Conservation (phyloP, 139 green algal genomes). For the Chlorella sorokiniana region DNA sequence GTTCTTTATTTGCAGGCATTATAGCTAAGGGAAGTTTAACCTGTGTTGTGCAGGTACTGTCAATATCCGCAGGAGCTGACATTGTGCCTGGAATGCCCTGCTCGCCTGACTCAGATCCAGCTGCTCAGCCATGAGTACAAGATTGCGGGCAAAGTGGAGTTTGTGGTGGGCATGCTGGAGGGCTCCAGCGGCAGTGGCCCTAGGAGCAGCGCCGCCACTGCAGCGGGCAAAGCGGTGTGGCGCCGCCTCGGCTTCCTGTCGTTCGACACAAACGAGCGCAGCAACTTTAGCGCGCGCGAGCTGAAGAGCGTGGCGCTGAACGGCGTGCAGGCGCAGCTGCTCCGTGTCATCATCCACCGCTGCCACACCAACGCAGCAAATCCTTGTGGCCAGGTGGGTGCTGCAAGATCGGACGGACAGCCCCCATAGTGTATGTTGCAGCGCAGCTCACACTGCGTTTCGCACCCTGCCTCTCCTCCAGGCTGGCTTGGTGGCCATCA, state of each 20-base stretch:
- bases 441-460: neutral
- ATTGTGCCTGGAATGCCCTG: conserved; percentile 68
- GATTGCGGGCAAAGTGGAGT: conserved; percentile 84
- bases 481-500: conserved; percentile 88
- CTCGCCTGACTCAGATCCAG: conserved; percentile 85
- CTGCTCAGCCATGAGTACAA: conserved; percentile 95
- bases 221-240: conserved; percentile 37
- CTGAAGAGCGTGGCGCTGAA: conserved; percentile 84
- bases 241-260: conserved; percentile 85
- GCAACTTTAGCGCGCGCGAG: conserved; percentile 78
- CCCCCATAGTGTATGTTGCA: neutral
- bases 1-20: no score
- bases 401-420: neutral
- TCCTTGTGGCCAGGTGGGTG: conserved; percentile 82
- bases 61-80: conserved; percentile 86
- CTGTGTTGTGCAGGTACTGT: conserved; percentile 63
- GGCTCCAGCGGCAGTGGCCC: neutral
- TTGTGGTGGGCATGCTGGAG: conserved; percentile 66
- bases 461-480: conserved; percentile 41
- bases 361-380: conserved; percentile 93
- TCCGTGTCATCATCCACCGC: conserved; percentile 78
- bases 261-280: conserved; percentile 91
- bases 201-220: neutral
- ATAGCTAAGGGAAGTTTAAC: no score
- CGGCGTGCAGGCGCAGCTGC: conserved; percentile 43